These are phyloP conservation scores for Apiospora kogelbergensis DNA, from an alignment of 2,329 filamentous ascomycete species.

Conservation along the genomic window DNA sequence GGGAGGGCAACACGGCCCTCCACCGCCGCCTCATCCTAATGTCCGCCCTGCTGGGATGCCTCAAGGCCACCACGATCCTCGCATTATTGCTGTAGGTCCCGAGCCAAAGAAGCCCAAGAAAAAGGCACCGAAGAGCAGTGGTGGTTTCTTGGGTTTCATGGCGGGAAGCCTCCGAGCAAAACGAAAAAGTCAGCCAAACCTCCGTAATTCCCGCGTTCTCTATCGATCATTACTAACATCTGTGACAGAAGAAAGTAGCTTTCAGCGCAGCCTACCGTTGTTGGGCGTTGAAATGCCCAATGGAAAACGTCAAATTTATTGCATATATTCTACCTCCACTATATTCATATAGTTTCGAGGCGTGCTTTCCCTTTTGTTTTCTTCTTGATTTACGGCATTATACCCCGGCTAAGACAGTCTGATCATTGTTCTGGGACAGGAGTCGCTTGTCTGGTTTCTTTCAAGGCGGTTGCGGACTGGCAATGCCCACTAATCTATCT, in stretches of 20 bases:
- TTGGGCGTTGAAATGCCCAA: neutral
- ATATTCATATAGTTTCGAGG: neutral
- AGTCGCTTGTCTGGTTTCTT: slow-evolving; percentile 7
- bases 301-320: neutral
- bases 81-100: neutral
- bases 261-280: neutral
- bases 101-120: neutral
- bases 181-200: neutral
- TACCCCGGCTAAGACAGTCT: slow-evolving; percentile 14
- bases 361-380: slow-evolving; percentile 10
- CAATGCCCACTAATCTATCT: neutral
- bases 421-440: slow-evolving; percentile 12
- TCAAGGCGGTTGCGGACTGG: neutral
- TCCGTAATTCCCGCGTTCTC: no score
- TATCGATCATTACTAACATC: neutral
- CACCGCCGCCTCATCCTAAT: neutral
- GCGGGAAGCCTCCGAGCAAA: neutral
- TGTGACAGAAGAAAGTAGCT: neutral
- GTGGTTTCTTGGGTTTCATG: neutral
- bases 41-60: neutral
- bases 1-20: neutral
- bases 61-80: neutral
- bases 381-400: slow-evolving; percentile 17
- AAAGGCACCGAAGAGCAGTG: neutral
- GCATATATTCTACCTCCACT: slow-evolving; percentile 7